Conservation (phyloP, 2,329 filamentous ascomycete species). For the Fusarium temperatum region DNA sequence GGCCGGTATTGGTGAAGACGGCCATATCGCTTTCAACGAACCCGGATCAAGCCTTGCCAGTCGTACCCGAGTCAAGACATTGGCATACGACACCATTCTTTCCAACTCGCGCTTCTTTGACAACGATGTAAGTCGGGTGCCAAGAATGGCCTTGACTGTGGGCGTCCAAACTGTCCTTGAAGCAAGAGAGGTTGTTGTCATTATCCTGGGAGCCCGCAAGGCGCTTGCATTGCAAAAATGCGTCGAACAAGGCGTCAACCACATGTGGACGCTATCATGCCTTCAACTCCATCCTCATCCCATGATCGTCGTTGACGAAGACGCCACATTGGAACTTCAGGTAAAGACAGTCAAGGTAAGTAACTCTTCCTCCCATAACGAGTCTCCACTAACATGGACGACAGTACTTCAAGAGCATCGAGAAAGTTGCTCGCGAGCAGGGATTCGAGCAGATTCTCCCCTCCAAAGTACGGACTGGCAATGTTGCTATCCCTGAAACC, state of each 20-base stretch:
- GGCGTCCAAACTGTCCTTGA: constrained; percentile 86
- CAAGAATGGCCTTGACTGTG: constrained; percentile 84
- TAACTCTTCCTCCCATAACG: not conserved
- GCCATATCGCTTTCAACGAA: constrained; percentile 92
- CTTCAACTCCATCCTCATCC: constrained; percentile 84
- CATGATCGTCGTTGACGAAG: constrained; percentile 85
- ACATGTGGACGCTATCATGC: constrained; percentile 89
- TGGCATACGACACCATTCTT: constrained; percentile 86
- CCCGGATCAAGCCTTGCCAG: constrained; percentile 81
- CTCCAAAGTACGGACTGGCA: constrained; percentile 64
- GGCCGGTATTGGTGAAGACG: constrained; percentile 85
- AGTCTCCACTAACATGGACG: not conserved
- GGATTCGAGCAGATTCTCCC: constrained; percentile 67
- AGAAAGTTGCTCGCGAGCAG: constrained; percentile 66
- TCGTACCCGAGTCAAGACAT: constrained; percentile 84
- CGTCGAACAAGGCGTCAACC: constrained; percentile 83
- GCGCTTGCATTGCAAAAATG: constrained; percentile 81
- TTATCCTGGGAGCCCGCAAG: constrained; percentile 85
- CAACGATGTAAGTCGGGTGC: constrained; percentile 77
- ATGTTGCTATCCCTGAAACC: constrained; percentile 51
- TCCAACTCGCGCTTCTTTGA: constrained; percentile 88
- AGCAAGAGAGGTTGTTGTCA: constrained; percentile 81
- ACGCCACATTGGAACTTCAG: constrained; percentile 76
- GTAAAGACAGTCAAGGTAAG: constrained; percentile 75
- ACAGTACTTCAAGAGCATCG: constrained; percentile 77